Base-by-base conservation (phyloP, 2,329 filamentous ascomycete genomes). In the Fusarium palustre region DNA sequence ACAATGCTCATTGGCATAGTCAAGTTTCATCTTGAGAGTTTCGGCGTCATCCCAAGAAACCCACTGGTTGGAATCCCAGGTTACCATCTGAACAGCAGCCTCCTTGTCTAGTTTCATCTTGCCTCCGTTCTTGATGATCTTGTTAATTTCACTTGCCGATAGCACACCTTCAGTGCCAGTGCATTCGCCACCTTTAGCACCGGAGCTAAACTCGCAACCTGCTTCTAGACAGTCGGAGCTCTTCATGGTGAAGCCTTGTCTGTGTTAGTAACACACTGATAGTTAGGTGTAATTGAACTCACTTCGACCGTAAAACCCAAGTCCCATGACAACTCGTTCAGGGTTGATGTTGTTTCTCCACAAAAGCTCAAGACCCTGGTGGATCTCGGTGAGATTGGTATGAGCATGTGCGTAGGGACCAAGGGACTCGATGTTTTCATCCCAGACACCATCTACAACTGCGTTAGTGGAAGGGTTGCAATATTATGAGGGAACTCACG, bases 291-390 rank as follows among this genome's bases (percentile, higher is more conserved):
- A n/a, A n/a, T n/a, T n/a, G n/a, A n/a, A n/a, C 38, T 34, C 1
- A 48, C 53, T 55, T 12, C 53, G 15, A 1, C 43, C 53, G 0
- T 55, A 55, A 1, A 55, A 55, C 0, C 53, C 53, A 0, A 55
- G 31, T 1, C 53, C 53, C 4, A 55, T 7, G 0, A 55, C 33
- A 0, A 55, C 53, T 0, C 53, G 6, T 1, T 39, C 33, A 0
- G 43, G 53, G 1, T 55, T 55, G 25, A 55, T 49, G 33, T 49
- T 55, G 22, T 55, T 55, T 12, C 53, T 39, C 53, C 43, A 55
- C 0, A 55, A 30, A 13, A 49, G 53, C 7, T 55, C 43, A 0
- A 55, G 33, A 0, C 53, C 42, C 0, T 55, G 53, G 0, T 55
- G 53, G 1, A 55, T 55, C 33, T 55, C 53, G 0, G 53, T 55